Conservation (phyloP, 2,329 filamentous ascomycete species). For the Epichloe gansuensis region DNA sequence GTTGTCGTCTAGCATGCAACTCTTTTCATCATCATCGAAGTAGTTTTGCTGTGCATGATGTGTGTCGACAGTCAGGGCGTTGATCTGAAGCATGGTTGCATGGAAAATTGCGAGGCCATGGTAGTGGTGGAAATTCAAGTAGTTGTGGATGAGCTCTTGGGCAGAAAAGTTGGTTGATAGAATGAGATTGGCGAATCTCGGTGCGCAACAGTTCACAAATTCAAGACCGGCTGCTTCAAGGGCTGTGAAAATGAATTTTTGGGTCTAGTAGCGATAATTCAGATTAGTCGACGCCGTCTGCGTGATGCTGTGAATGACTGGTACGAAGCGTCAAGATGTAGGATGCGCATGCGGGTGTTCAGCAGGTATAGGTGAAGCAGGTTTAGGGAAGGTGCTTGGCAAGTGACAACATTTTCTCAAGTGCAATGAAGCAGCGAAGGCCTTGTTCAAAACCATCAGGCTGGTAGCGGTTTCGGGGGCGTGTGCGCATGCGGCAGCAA, state of each 20-base stretch:
- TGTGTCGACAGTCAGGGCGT: conserved; percentile 42
- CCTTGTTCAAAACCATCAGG: too few relatives aligned
- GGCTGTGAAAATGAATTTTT: background rate
- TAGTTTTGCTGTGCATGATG: conserved; percentile 36
- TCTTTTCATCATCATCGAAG: conserved; percentile 49
- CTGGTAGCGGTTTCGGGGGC: background rate
- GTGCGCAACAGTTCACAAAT: background rate
- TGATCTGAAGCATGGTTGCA: conserved; percentile 40
- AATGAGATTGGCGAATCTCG: background rate
- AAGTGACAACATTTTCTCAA: too few relatives aligned
- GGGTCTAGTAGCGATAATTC: background rate
- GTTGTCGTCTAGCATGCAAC: conserved; percentile 44
- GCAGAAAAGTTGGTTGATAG: background rate
- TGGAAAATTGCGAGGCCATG: conserved; percentile 40
- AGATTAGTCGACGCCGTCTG: background rate
- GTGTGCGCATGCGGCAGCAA: background rate
- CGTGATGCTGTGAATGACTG: background rate
- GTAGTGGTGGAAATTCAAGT: conserved; percentile 10
- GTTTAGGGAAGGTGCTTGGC: background rate
- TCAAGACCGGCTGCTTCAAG: background rate
- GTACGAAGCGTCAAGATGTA: background rate
- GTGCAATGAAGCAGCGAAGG: background rate
- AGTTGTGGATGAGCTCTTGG: background rate
- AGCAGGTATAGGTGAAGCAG: background rate
- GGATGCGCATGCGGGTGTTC: background rate